Base-by-base conservation (phyloP, 179 eudicot genomes). In the Silene vulgaris region DNA sequence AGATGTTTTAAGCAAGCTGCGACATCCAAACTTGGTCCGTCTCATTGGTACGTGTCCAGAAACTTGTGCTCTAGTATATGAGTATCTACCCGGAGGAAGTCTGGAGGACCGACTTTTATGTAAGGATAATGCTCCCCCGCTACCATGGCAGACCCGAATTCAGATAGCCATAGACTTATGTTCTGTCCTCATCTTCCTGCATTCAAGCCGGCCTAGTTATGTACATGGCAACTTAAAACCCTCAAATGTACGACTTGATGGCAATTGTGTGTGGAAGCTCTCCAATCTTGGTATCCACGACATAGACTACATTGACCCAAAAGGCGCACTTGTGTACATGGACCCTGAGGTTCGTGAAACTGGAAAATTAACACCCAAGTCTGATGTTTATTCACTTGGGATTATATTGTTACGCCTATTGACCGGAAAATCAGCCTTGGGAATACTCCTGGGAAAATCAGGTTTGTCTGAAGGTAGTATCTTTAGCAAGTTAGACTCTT, bases 31-130 rank as follows among this genome's bases (percentile, higher is more conserved):
- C 86, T 50, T 94, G 75, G 84, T 91, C 70, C 84, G 88, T 57
- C 90, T 94, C 23, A 79, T 94, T 17, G 98, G 98, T 74, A 81
- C 90, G 66, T 91, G 98, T 83, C 87, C 89, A 0, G 91, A 91
- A 73, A 84, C 82, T 2, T 84, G 84, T 74, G 75, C 88, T 74
- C 86, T 94, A 3, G 67, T 94, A 23, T 92, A 94, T 11, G 98
- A 90, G 83, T 90, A 86, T 78, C 84, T 86, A 71, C 88, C 89
- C 3, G 85, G 85, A 29, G 97, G 96, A 84, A 91, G 87, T 88
- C 97, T 93, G 5, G 97, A 90, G 78, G 98, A 94, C 72, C 90
- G 92, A 48, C 91, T 94, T 29, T 65, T 5, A 69, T 90, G 96
- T 84, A 89, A 81, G 80, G 83, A 86, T 78, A 91, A 89, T 74